phyloP scores from a whole-genome alignment of 2,329 filamentous ascomycete species.

The Fusarium sp. region DNA sequence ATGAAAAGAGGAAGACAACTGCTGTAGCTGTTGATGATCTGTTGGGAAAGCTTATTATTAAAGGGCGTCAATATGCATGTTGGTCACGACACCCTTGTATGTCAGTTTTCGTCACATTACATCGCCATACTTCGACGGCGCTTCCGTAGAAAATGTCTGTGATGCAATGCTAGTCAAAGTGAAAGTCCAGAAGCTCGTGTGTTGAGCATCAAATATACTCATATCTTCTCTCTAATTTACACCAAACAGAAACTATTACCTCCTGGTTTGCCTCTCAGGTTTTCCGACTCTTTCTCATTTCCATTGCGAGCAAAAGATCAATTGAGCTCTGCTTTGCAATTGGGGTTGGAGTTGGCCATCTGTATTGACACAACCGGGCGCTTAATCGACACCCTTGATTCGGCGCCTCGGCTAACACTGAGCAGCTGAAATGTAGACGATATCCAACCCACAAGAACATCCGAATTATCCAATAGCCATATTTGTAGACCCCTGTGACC shows the following conservation, averaged over 20 bases:
- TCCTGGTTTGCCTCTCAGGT: rapidly evolving
- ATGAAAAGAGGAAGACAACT: rapidly evolving
- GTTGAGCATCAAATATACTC: background rate
- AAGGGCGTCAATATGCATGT: background rate
- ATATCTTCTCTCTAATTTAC: rapidly evolving
- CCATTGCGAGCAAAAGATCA: background rate
- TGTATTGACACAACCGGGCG: background rate
- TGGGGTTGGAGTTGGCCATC: background rate
- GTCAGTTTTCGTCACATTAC: rapidly evolving
- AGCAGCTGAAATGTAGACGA: background rate
- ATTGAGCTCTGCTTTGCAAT: background rate
- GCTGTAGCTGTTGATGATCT: rapidly evolving
- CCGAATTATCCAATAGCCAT: rapidly evolving
- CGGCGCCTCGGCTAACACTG: background rate
- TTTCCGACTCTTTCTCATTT: background rate
- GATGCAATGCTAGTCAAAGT: too few relatives aligned
- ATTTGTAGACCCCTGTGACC: too few relatives aligned
- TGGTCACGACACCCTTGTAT: background rate
- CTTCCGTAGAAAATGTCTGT: background rate
- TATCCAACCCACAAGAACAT: background rate
- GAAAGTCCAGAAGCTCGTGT: too few relatives aligned
- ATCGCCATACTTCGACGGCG: rapidly evolving
- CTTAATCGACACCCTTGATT: background rate
- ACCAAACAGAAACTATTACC: rapidly evolving
- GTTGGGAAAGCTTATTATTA: background rate